phyloP scores from a whole-genome alignment of 1,139 yeast species.

The Suhomyces bribrorum region DNA sequence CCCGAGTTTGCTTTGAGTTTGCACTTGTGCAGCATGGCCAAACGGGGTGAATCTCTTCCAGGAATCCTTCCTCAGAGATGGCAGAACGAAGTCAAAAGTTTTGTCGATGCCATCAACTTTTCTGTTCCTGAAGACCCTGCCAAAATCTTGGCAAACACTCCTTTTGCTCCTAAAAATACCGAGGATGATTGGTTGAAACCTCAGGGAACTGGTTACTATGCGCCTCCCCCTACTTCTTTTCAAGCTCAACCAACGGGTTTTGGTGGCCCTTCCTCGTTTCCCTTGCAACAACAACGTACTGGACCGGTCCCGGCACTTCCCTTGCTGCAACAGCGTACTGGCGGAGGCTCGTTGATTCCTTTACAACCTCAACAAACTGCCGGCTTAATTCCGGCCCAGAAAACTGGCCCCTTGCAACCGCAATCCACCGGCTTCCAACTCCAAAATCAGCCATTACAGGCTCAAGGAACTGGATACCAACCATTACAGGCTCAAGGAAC shows the following conservation, averaged over 20 bases:
- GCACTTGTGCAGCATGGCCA: conserved; percentile 78
- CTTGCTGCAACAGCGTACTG: conserved; percentile 42
- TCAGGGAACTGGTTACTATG: conserved; percentile 26
- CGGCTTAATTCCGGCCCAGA: conserved; percentile 47
- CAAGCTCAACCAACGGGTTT: conserved; percentile 42
- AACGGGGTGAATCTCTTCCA: conserved; percentile 80
- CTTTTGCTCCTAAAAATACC: conserved; percentile 36
- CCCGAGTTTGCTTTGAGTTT: conserved; percentile 95
- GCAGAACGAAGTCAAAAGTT: conserved; percentile 79
- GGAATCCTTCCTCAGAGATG: conserved; percentile 67
- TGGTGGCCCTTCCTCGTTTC: conserved; percentile 16
- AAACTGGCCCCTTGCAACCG: conserved; percentile 28
- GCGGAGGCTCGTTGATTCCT: conserved; percentile 46
- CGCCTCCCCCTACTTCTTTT: conserved; percentile 26
- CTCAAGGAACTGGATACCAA: conserved; percentile 19
- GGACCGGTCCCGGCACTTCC: conserved; percentile 21
- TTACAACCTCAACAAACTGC: conserved; percentile 53
- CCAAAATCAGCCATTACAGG: conserved; percentile 15
- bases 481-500: conserved; percentile 9
- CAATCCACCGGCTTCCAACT: conserved; percentile 24
- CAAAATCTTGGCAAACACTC: conserved; percentile 46
- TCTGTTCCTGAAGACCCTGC: conserved; percentile 63
- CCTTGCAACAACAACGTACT: conserved; percentile 21
- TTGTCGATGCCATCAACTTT: conserved; percentile 87
- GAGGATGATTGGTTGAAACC: conserved; percentile 35